A percentile compares a stretch with the other conserved stretches of the same genome.
phyloP scores from a whole-genome alignment of 1,284 basidiomycete species.

The Rhodotorula sp. region DNA sequence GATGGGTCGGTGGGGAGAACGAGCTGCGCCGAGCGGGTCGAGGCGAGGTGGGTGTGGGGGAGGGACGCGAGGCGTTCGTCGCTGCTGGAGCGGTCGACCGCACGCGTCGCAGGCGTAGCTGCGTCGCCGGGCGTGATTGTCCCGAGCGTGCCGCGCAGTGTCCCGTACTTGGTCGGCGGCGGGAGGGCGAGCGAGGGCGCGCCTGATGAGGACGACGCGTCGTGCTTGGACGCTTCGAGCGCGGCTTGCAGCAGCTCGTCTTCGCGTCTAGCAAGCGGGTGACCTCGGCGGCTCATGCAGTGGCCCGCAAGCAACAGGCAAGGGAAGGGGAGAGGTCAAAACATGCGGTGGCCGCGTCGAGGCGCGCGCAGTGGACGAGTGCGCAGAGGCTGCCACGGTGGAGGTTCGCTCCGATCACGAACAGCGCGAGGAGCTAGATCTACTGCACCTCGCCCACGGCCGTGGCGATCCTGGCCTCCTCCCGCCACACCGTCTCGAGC shows the following conservation, averaged over 20 bases:
- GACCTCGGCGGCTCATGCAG: neutral
- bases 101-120: no score
- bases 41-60: neutral
- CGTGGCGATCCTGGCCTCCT: constrained; percentile 26
- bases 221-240: neutral
- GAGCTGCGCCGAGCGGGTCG: neutral
- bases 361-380: neutral
- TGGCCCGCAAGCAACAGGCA: neutral
- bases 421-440: neutral
- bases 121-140: neutral
- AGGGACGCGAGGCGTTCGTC: neutral
- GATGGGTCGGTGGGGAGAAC: neutral
- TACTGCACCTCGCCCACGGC: constrained; percentile 5
- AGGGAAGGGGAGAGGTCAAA: neutral
- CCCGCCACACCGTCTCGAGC: constrained; percentile 32
- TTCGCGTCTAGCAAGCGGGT: neutral
- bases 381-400: no score
- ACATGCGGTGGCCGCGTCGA: neutral
- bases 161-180: constrained; percentile 6
- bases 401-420: neutral
- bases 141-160: neutral
- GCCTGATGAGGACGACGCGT: neutral
- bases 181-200: neutral
- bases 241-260: neutral
- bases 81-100: neutral